phyloP scores from a whole-genome alignment of 345 rosid species.

The Salix purpurea region DNA sequence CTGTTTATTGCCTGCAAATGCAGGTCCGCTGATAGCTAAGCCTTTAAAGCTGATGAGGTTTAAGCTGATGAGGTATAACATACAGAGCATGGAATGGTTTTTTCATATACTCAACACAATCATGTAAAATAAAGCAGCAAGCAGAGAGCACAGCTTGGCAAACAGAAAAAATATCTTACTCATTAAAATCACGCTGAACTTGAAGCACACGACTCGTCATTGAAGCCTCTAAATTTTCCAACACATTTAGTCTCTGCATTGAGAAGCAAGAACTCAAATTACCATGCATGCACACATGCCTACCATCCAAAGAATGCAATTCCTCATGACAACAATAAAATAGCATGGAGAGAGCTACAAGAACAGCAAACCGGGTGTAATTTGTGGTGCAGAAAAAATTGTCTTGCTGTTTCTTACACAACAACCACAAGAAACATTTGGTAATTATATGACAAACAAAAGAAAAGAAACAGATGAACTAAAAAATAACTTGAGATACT shows the following conservation, averaged over 20 bases:
- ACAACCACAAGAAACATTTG: background rate
- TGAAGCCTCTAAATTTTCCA: constrained; percentile 71
- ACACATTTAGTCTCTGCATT: constrained; percentile 66
- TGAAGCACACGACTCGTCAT: constrained; percentile 37
- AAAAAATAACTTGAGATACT: background rate
- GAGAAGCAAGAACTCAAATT: constrained; percentile 14
- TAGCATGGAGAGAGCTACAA: background rate
- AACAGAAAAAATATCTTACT: constrained; percentile 46
- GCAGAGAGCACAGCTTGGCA: background rate
- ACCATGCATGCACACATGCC: background rate
- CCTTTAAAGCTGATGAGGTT: background rate
- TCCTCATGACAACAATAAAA: background rate
- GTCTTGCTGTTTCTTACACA: background rate
- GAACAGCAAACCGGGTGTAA: background rate
- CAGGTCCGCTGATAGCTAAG: background rate
- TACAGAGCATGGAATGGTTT: background rate
- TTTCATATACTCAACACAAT: background rate
- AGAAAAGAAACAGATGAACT: background rate
- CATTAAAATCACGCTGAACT: constrained; percentile 79
- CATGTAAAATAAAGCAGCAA: background rate
- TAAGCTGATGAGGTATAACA: background rate
- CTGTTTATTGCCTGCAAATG: background rate
- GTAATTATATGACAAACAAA: background rate
- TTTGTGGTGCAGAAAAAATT: background rate
- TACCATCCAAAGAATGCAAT: background rate